Evolutionary conservation across 129 eudicot genomes (phyloP).

Genomic region (Flaveria ramosissima): DNA sequence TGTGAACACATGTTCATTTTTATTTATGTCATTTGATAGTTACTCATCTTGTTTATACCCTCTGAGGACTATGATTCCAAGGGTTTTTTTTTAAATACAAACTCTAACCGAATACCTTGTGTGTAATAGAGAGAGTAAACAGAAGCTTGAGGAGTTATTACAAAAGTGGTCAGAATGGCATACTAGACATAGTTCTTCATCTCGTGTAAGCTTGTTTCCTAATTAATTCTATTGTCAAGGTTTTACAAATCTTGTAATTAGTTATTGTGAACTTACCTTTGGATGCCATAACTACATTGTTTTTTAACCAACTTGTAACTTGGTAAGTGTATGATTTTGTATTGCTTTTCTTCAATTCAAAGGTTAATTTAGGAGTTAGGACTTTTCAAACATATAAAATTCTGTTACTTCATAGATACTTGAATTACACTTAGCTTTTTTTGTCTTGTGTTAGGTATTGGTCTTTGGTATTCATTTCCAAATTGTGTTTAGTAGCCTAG

Average conservation of each 20-base stretch:
- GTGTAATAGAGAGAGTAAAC: conserved; percentile 72
- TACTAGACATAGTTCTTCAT: conserved; percentile 50
- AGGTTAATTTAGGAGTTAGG: not conserved
- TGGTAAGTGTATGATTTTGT: too few relatives aligned
- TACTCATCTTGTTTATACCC: conserved; percentile 5
- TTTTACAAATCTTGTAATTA: not conserved
- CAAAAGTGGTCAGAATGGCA: conserved; percentile 96
- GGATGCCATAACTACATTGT: too few relatives aligned
- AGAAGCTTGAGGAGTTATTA: conserved; percentile 82
- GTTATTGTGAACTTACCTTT: too few relatives aligned
- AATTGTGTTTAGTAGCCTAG: not conserved
- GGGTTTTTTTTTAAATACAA: conserved; percentile 9
- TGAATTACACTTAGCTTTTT: conserved; percentile 1
- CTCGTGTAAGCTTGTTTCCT: conserved; percentile 41
- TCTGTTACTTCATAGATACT: conserved; percentile 13
- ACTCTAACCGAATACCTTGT: conserved; percentile 20
- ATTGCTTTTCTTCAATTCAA: not conserved
- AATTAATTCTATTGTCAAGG: not conserved
- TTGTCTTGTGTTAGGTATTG: not conserved
- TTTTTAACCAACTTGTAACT: too few relatives aligned
- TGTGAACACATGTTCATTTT: not conserved
- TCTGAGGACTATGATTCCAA: conserved; percentile 7
- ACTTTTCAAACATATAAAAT: not conserved
- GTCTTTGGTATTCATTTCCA: conserved; percentile 6
- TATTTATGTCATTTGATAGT: not conserved